These are phyloP conservation scores for Daldinia caldariorum DNA, from an alignment of 495 filamentous ascomycete species.

Conservation along the genomic window DNA sequence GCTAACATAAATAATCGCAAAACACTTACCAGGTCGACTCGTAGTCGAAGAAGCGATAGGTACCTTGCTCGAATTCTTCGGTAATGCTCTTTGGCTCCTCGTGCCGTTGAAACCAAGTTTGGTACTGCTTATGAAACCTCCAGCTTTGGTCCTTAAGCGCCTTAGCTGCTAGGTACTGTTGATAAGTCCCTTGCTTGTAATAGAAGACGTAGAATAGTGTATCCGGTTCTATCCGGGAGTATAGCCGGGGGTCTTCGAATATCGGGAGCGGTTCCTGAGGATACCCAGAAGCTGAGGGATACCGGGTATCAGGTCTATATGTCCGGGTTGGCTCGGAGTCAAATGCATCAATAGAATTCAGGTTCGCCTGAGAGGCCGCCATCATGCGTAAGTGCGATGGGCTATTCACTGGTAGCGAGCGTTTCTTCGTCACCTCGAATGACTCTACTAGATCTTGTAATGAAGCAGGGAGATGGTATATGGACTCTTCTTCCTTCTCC, in stretches of 20 bases:
- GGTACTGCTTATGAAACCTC: conserved; percentile 99
- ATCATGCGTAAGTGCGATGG: conserved; percentile 78
- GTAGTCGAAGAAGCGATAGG: conserved; percentile 99
- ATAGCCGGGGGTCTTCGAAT: conserved; percentile 89
- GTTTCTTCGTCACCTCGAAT: conserved; percentile 83
- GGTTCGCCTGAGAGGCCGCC: conserved; percentile 70
- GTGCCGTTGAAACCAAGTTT: conserved; percentile 98
- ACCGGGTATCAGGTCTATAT: conserved; percentile 80
- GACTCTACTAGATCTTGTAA: conserved; percentile 90
- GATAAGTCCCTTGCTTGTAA: conserved; percentile 94
- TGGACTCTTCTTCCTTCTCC: conserved; percentile 76
- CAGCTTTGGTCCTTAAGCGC: conserved; percentile 96
- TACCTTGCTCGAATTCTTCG: conserved; percentile 97
- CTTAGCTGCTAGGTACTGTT: conserved; percentile 96
- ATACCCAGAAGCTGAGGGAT: conserved; percentile 77
- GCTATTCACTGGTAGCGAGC: conserved; percentile 64
- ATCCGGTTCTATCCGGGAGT: conserved; percentile 89
- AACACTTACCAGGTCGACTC: conserved; percentile 94
- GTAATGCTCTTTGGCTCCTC: conserved; percentile 98
- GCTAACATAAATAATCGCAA: neutral
- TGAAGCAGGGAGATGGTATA: conserved; percentile 92
- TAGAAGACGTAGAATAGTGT: conserved; percentile 99
- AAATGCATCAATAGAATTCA: conserved; percentile 69
- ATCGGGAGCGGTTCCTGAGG: conserved; percentile 90
- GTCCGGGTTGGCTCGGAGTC: conserved; percentile 84